Conservation (phyloP, 2,329 filamentous ascomycete genomes). For the Pezicula neosporulosa region DNA sequence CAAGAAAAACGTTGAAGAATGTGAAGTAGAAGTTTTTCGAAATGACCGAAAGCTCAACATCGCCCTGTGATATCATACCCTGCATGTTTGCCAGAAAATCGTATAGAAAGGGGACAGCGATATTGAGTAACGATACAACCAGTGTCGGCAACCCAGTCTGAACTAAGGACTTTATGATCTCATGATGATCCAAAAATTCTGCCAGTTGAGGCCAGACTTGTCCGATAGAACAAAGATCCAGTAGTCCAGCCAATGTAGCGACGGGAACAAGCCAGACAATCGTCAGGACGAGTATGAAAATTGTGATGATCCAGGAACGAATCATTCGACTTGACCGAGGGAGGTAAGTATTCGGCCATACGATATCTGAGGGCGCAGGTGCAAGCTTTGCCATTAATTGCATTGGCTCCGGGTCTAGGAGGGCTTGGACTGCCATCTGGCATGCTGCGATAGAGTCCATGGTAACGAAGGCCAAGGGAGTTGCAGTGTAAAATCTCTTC, state of each 20-base stretch:
- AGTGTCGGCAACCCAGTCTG: conserved; percentile 86
- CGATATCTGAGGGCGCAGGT: conserved; percentile 85
- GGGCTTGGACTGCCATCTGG: conserved; percentile 95
- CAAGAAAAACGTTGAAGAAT: conserved; percentile 97
- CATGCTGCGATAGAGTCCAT: conserved; percentile 92
- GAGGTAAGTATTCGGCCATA: conserved; percentile 92
- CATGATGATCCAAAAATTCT: conserved; percentile 62
- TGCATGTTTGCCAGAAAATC: conserved; percentile 88
- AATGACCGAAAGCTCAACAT: conserved; percentile 90
- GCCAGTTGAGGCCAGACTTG: conserved; percentile 70
- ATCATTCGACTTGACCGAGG: conserved; percentile 69
- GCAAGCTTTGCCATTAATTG: conserved; percentile 81
- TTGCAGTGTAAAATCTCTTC: conserved; percentile 71
- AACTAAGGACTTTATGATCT: conserved; percentile 71
- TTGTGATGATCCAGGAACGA: conserved; percentile 79
- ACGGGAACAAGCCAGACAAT: conserved; percentile 86
- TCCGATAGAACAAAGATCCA: conserved; percentile 78
- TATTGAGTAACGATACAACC: conserved; percentile 80
- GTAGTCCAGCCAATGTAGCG: conserved; percentile 70
- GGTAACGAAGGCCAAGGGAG: conserved; percentile 88
- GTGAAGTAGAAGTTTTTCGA: conserved; percentile 99
- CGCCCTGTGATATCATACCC: conserved; percentile 91
- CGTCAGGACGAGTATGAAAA: conserved; percentile 78
- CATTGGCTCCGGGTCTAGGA: conserved; percentile 85
- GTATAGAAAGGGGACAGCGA: conserved; percentile 90